Conservation (phyloP, 495 filamentous ascomycete species). For the Symbiotaphrina buchneri region DNA sequence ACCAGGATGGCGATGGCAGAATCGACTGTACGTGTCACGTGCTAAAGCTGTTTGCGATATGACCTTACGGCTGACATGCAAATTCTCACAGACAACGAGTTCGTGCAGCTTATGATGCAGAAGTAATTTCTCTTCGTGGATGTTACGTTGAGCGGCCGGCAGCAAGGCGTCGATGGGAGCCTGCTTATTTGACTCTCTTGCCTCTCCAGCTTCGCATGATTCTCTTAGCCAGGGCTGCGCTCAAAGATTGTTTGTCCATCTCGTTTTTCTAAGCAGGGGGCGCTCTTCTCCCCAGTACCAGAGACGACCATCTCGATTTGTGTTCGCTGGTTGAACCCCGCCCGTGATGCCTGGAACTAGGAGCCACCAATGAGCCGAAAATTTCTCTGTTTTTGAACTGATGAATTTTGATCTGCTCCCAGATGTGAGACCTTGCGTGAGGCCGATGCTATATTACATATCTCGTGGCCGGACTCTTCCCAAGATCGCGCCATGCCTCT, state of each 20-base stretch:
- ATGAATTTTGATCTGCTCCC: background rate
- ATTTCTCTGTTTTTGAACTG: background rate
- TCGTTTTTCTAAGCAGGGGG: too few relatives aligned
- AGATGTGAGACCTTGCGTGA: background rate
- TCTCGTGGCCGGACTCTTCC: background rate
- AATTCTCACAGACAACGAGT: constrained; percentile 74
- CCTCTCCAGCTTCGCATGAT: too few relatives aligned
- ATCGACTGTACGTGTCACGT: constrained; percentile 59
- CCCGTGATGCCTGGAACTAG: too few relatives aligned
- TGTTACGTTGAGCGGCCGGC: too few relatives aligned
- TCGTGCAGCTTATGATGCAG: constrained; percentile 99
- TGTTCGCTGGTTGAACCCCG: too few relatives aligned
- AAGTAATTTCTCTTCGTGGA: constrained; percentile 52
- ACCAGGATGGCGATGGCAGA: constrained; percentile 92
- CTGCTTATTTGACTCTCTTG: too few relatives aligned
- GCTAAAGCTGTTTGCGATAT: background rate
- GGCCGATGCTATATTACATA: background rate
- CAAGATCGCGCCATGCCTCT: background rate
- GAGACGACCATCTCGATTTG: too few relatives aligned
- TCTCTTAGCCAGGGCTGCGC: too few relatives aligned
- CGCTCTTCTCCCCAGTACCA: too few relatives aligned
- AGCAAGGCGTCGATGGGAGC: too few relatives aligned
- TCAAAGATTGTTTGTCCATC: too few relatives aligned
- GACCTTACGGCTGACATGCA: background rate
- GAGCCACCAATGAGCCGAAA: background rate